A percentile compares a stretch with the other conserved stretches of the same genome.
phyloP scores from a whole-genome alignment of 1,284 basidiomycete species.

The Xerocomus nothofagi region DNA sequence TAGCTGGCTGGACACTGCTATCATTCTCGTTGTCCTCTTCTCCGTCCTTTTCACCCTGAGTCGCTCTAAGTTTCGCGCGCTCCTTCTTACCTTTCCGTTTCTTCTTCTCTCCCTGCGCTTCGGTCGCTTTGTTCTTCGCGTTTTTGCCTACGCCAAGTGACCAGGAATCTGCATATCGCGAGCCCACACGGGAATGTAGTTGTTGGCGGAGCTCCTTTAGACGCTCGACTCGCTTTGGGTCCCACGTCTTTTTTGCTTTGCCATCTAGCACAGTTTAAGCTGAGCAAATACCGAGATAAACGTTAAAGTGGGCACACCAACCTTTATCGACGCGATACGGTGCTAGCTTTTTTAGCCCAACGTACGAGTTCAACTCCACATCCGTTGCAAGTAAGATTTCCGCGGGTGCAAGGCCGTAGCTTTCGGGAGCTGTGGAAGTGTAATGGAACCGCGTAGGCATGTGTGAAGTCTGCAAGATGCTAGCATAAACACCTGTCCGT shows the following conservation, averaged over 20 bases:
- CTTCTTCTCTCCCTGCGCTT: conserved; percentile 44
- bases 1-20: not conserved
- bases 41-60: conserved; percentile 10
- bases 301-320: not conserved
- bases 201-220: conserved; percentile 73
- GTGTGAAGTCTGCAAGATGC: conserved; percentile 73
- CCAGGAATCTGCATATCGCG: conserved; percentile 18
- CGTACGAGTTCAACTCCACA: conserved; percentile 88
- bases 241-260: conserved; percentile 52
- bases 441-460: conserved; percentile 96
- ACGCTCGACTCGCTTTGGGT: conserved; percentile 60
- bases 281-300: not conserved
- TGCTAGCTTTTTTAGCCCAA: conserved; percentile 87
- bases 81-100: conserved; percentile 79
- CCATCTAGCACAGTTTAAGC: conserved; percentile 24
- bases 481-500: conserved; percentile 1
- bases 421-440: conserved; percentile 64
- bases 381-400: conserved; percentile 95
- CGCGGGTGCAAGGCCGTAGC: conserved; percentile 75
- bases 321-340: conserved; percentile 67
- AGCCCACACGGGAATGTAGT: conserved; percentile 20
- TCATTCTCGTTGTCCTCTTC: not conserved
- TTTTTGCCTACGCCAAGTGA: conserved; percentile 13
- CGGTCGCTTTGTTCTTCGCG: conserved; percentile 8
- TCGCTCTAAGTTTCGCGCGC: conserved; percentile 52